Percentiles rank a stretch among this genome's conserved stretches.
These are phyloP conservation scores for Vitis riparia DNA, from an alignment of 164 flowering plant genomes.

Conservation along the genomic window DNA sequence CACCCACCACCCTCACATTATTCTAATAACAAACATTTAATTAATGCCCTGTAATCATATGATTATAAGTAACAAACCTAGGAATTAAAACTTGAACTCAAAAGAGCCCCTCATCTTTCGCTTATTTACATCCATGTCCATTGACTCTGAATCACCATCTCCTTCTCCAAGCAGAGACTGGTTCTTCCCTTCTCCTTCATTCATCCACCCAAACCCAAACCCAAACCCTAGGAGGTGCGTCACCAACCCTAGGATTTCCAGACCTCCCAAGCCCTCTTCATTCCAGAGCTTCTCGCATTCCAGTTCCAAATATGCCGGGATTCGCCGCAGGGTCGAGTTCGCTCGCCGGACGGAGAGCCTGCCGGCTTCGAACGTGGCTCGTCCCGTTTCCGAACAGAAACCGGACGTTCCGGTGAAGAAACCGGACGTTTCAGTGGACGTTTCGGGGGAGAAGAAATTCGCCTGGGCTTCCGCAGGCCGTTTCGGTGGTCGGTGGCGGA, in stretches of 20 bases:
- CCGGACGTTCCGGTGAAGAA: conserved; percentile 14
- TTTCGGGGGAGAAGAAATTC: not conserved
- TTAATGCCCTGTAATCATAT: not conserved
- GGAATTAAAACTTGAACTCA: not conserved
- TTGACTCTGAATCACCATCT: conserved; percentile 29
- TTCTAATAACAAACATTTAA: not conserved
- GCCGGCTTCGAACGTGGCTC: conserved; percentile 12
- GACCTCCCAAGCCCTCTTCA: conserved; percentile 19
- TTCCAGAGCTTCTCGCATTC: conserved; percentile 19
- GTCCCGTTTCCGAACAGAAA: conserved; percentile 1
- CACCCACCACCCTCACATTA: no score
- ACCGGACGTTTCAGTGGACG: not conserved
- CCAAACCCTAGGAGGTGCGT: conserved; percentile 34
- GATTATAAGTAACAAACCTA: no score
- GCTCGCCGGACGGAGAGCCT: conserved; percentile 20
- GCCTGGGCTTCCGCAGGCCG: conserved; percentile 6
- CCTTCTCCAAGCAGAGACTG: conserved; percentile 59
- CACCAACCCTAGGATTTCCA: conserved; percentile 17
- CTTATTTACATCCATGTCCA: conserved; percentile 32
- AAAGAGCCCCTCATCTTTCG: not conserved
- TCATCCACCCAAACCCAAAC: conserved; percentile 20
- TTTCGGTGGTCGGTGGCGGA: conserved; percentile 38
- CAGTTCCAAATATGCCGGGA: conserved; percentile 26
- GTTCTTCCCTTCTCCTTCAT: conserved; percentile 64
- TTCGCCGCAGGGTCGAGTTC: conserved; percentile 28